Conservation (phyloP, 164 flowering plant genomes). For the Tetracentron sinense region DNA sequence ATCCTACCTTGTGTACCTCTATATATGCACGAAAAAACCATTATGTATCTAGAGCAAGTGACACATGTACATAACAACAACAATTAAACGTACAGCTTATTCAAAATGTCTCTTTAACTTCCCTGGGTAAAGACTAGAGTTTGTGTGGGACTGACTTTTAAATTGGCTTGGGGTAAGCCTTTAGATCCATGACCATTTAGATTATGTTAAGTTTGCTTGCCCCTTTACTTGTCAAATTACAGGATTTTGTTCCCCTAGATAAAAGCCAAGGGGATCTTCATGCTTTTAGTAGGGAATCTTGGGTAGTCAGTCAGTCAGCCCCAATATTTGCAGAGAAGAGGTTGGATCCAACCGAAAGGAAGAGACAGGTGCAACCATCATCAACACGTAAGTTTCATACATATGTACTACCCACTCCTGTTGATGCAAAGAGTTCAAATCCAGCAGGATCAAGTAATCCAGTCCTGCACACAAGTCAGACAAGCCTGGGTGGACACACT, state of each 20-base stretch:
- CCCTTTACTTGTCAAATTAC: neutral
- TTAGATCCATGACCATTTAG: neutral
- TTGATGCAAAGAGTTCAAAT: constrained; percentile 44
- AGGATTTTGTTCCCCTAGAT: constrained; percentile 13
- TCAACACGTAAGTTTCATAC: constrained; percentile 55
- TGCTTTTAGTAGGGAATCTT: constrained; percentile 26
- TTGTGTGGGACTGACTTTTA: neutral
- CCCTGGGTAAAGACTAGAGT: neutral
- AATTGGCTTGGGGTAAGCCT: neutral
- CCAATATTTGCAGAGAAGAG: constrained; percentile 65
- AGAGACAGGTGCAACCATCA: constrained; percentile 35
- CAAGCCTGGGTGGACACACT: constrained; percentile 27
- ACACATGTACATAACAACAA: too few relatives aligned
- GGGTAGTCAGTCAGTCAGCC: constrained; percentile 65
- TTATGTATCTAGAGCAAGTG: too few relatives aligned
- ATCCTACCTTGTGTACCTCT: constrained; percentile 2
- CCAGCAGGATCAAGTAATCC: constrained; percentile 30
- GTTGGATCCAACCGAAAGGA: constrained; percentile 42
- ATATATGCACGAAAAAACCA: too few relatives aligned
- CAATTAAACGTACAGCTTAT: neutral
- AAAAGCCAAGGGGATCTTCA: constrained; percentile 33
- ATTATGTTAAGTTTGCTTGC: neutral
- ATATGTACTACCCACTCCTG: constrained; percentile 82
- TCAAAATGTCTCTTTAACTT: neutral
- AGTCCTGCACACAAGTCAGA: constrained; percentile 22